These are phyloP conservation scores for Pseudopyricularia cyperi DNA, from an alignment of 2,329 filamentous ascomycete species.

Conservation along the genomic window DNA sequence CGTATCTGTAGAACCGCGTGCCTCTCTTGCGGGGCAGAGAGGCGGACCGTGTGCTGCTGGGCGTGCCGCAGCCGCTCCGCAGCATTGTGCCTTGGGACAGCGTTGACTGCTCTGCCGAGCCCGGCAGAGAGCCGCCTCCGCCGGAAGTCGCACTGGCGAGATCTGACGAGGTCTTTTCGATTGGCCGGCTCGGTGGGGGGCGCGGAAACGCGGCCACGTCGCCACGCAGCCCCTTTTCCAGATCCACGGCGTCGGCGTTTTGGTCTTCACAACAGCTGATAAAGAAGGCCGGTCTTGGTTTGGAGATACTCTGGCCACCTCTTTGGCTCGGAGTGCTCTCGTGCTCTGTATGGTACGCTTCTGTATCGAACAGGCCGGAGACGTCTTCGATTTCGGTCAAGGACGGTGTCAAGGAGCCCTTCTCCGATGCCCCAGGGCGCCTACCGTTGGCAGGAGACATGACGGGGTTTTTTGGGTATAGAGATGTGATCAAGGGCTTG, in stretches of 20 bases:
- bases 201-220: neutral
- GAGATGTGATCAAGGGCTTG: neutral
- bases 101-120: too few relatives aligned
- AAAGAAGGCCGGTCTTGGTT: neutral
- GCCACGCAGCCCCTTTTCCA: neutral
- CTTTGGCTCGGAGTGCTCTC: slow-evolving; percentile 1
- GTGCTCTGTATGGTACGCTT: neutral
- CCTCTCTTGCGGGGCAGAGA: slow-evolving; percentile 1
- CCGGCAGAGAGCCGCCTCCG: too few relatives aligned
- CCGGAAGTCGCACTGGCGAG: neutral
- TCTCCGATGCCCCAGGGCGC: neutral
- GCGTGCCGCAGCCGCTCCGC: neutral
- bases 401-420: neutral
- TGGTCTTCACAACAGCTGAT: neutral
- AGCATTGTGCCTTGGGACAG: neutral
- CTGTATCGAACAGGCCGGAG: neutral
- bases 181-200: too few relatives aligned
- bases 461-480: neutral
- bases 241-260: neutral
- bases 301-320: neutral
- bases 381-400: neutral
- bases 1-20: slow-evolving; percentile 9
- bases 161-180: neutral
- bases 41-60: neutral
- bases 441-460: neutral